phyloP scores from a whole-genome alignment of 2,329 filamentous ascomycete species.

The Fusarium setosum region DNA sequence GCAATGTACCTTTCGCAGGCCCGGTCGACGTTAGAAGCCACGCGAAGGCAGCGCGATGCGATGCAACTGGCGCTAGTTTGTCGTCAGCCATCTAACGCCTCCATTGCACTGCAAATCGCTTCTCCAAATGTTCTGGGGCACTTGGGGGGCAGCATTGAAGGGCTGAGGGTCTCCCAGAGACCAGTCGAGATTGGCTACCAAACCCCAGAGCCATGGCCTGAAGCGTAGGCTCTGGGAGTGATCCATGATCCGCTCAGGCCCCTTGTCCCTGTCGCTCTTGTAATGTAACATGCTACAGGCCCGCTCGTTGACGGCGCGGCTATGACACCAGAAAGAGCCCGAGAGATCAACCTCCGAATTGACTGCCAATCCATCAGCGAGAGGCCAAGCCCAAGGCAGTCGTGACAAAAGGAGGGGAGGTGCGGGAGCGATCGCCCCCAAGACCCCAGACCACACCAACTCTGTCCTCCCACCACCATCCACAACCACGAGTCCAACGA shows the following conservation, averaged over 20 bases:
- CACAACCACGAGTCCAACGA: constrained; percentile 22
- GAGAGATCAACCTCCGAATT: not conserved
- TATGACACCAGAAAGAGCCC: not conserved
- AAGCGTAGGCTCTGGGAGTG: not conserved
- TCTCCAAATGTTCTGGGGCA: not conserved
- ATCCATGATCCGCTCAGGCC: constrained; percentile 10
- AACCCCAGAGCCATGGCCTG: constrained; percentile 9
- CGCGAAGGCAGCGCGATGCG: not conserved
- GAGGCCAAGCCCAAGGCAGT: not conserved
- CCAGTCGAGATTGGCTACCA: constrained; percentile 11
- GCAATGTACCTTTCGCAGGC: not conserved
- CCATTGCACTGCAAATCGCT: constrained; percentile 4
- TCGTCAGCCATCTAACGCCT: constrained; percentile 5
- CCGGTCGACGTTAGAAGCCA: not conserved
- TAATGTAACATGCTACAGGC: constrained; percentile 11
- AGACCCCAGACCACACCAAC: constrained; percentile 44
- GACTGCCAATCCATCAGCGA: constrained; percentile 1
- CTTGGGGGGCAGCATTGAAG: not conserved
- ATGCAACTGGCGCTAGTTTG: constrained; percentile 5
- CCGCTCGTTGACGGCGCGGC: not conserved
- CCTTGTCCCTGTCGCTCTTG: constrained; percentile 17
- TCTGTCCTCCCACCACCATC: constrained; percentile 3
- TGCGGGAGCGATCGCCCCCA: constrained; percentile 49
- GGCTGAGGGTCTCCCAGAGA: not conserved
- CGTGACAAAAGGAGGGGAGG: constrained; percentile 34